Evolutionary conservation across 768 basidiomycete genomes (phyloP).

Genomic region (Psilocybe tampanensis): DNA sequence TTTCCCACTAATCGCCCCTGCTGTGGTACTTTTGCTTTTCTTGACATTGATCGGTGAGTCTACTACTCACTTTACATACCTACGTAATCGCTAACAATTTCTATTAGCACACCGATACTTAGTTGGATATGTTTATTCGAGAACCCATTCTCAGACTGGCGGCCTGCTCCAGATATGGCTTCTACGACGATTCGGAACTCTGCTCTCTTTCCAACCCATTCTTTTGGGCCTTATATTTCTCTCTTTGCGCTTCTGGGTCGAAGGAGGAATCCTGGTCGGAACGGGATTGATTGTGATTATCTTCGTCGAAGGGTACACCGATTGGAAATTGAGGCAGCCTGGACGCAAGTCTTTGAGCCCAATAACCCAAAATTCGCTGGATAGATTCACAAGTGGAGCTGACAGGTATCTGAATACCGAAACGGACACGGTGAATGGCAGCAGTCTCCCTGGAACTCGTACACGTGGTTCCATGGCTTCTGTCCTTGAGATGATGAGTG

Average conservation of each 20-base stretch:
- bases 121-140: constrained; percentile 75
- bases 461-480: constrained; percentile 76
- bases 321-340: constrained; percentile 49
- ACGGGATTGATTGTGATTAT: constrained; percentile 54
- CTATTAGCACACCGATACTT: constrained; percentile 77
- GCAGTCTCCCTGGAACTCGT: constrained; percentile 43
- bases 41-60: constrained; percentile 65
- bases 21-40: constrained; percentile 64
- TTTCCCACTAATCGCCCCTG: constrained; percentile 77
- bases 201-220: constrained; percentile 72
- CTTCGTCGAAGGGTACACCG: constrained; percentile 63
- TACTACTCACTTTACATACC: no score
- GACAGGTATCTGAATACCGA: constrained; percentile 46
- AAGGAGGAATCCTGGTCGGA: constrained; percentile 66
- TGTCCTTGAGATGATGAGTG: constrained; percentile 84
- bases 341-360: constrained; percentile 52
- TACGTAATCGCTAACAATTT: background rate
- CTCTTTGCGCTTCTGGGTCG: constrained; percentile 67
- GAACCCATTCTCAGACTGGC: constrained; percentile 74
- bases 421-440: constrained; percentile 51
- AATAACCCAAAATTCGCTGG: constrained; percentile 59
- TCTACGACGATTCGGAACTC: constrained; percentile 69
- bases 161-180: constrained; percentile 78
- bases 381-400: constrained; percentile 52
- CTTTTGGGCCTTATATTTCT: constrained; percentile 75